phyloP scores from a whole-genome alignment of 345 rosid genomes.

The Eucalyptus albens region DNA sequence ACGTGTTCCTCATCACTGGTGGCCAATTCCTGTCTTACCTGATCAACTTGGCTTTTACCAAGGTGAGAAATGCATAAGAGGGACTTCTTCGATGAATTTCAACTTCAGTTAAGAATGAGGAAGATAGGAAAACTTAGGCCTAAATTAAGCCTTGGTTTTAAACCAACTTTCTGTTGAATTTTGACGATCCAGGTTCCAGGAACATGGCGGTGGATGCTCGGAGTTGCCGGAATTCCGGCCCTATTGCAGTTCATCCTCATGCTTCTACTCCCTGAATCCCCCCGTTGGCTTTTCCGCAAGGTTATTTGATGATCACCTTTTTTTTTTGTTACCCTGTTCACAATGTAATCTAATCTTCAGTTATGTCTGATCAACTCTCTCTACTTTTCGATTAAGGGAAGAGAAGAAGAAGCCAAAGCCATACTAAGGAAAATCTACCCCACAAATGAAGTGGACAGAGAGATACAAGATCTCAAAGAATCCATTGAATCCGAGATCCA shows the following conservation, averaged over 20 bases:
- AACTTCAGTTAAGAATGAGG: not conserved
- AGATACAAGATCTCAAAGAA: slow-evolving; percentile 52
- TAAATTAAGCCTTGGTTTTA: not conserved
- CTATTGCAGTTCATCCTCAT: slow-evolving; percentile 61
- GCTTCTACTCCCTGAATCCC: slow-evolving; percentile 79
- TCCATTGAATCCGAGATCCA: slow-evolving; percentile 48
- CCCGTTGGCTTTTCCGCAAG: slow-evolving; percentile 87
- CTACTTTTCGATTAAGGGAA: slow-evolving; percentile 29
- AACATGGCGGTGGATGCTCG: slow-evolving; percentile 98
- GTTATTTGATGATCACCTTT: not conserved
- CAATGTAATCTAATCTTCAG: not conserved
- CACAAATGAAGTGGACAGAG: slow-evolving; percentile 42
- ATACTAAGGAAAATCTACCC: slow-evolving; percentile 52
- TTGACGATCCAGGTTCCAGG: slow-evolving; percentile 34
- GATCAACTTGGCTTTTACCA: slow-evolving; percentile 72
- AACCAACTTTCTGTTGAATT: not conserved
- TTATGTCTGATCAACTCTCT: not conserved
- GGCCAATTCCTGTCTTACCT: slow-evolving; percentile 90
- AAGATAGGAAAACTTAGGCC: not conserved
- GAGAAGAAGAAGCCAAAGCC: slow-evolving; percentile 60
- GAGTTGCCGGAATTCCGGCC: slow-evolving; percentile 78
- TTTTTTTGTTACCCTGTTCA: not conserved
- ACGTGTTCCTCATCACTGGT: slow-evolving; percentile 74
- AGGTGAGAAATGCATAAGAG: slow-evolving; percentile 9
- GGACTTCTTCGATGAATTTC: not conserved